Conservation (phyloP, 441 rosid genomes). For the Aquilaria agallochum region DNA sequence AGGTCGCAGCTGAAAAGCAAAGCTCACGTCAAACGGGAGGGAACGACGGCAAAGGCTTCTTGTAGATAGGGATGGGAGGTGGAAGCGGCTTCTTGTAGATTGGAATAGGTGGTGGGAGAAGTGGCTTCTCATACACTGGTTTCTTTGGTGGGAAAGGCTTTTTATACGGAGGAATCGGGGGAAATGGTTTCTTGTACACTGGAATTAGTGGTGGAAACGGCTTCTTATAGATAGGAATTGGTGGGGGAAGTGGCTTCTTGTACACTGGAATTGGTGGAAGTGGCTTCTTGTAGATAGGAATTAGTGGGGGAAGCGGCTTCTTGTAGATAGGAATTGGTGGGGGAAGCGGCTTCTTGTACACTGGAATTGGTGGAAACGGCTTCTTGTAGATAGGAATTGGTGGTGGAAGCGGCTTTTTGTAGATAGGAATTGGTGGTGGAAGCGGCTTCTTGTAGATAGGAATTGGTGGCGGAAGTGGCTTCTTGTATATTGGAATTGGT, state of each 20-base stretch:
- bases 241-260: constrained; percentile 26
- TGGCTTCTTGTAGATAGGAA: constrained; percentile 18
- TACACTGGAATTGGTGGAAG: constrained; percentile 11
- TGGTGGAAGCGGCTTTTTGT: constrained; percentile 29
- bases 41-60: constrained; percentile 23
- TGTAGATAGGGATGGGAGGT: constrained; percentile 21
- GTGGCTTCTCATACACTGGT: too few species aligned
- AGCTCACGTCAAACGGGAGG: constrained; percentile 22
- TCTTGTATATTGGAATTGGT: constrained; percentile 12
- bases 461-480: constrained; percentile 26
- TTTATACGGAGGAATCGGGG: constrained; percentile 11
- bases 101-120: constrained; percentile 9
- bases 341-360: constrained; percentile 25
- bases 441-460: constrained; percentile 6
- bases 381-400: constrained; percentile 27
- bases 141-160: constrained; percentile 12
- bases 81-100: constrained; percentile 21
- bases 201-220: constrained; percentile 31
- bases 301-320: constrained; percentile 18
- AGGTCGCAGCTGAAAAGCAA: not conserved
- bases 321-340: constrained; percentile 15
- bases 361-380: constrained; percentile 29
- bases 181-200: constrained; percentile 17
- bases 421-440: constrained; percentile 29
- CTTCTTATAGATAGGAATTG: constrained; percentile 12